Evolutionary conservation across 2,329 filamentous ascomycete species (phyloP), one percentile per base, ranked within the genome.

Genomic region (Zasmidium citrigriseum): DNA sequence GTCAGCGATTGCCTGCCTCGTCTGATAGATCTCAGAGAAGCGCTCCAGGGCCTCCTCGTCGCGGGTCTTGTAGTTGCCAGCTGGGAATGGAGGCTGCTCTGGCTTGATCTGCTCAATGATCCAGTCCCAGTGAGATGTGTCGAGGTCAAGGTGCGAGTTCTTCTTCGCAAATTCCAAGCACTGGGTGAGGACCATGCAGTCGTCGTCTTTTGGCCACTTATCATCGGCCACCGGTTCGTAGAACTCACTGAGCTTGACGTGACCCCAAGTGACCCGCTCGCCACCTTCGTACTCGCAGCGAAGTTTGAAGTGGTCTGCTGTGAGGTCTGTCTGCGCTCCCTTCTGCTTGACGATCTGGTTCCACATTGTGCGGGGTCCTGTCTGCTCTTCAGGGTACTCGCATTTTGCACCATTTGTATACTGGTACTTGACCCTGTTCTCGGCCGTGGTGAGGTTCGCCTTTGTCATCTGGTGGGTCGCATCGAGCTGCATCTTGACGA

Each of bases 391-490:
- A 1, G 5, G 25, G 12, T 18, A 52, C n/a, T 27, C 49, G 7
- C 18, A 21, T 16, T 20, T 10, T 11, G 25, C 49, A 21, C n/a
- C 49, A 3, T 38, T 21, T 2, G 3, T 38, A 18, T 21, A 38
- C 12, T 52, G 49, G 2, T 23, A 52, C 49, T 52, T 52, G 5
- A 52, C 11, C n/a, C 27, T 27, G 14, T 38, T 20, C 9, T 52
- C 20, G 4, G 41, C n/a, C 2, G 25, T 52, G n/a, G 4, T 80
- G 27, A 91, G 67, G 72, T 88, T 80, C 69, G 89, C 76, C 2
- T 81, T 78, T 1, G 91, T 77, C 41, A 91, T 70, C 63, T 84
- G 80, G 12, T 29, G 16, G 12, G 41, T 27, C 4, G 41, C 18
- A 10, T 47, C 24, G 3, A 54, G 44, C 60, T 82, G 80, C 20